Base-by-base conservation (phyloP, 176 grass and related monocot species). In the Eremochloa ophiuroides region DNA sequence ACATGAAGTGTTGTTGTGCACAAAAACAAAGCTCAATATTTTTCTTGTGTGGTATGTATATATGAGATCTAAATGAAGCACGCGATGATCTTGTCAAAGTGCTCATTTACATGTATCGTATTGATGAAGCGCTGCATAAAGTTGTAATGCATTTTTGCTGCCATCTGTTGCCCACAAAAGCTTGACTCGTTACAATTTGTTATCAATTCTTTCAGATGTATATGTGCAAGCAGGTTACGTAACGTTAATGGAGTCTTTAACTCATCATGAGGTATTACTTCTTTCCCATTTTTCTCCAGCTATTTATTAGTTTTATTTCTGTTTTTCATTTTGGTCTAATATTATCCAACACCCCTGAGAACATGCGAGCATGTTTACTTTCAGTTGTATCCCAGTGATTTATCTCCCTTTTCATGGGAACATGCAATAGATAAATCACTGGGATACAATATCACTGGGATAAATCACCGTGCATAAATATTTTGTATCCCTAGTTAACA, bases 241-340 rank as follows among this genome's bases (percentile, higher is more conserved):
- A 11, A 92, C 91, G 27, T 82, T 97, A 76, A 92, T 94, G 90
- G 85, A 87, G 72, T 97, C 89, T 2, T 81, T 97, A 68, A 87
- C 83, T 79, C 60, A 92, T 75, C 61, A 25, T 76, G 50, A 92
- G 89, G 94, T 94, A 85, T 43, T 35, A 79, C 42, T 88, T 46
- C 26, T 75, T 39, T 83, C 67, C 16, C 71, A 50, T 37, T 43
- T 77, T 77, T 78, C 56, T 53, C 39, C 26, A 63, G 55, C 60
- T 42, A 62, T 80, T 75, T 65, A 10, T 27, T 75, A 81, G 20
- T 42, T 80, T 80, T 62, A 10, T 53, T 72, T 47, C 6, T 22
- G 5, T 53, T 4, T 64, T 72, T 3, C 15, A 35, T 63, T 53
- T 53, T 53, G 1, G 7, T 18, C 29, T 64, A 46, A 72, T 65